Conservation (phyloP, 192 early-diverging fungal species). For the Gryganskiella cystojenkinii region DNA sequence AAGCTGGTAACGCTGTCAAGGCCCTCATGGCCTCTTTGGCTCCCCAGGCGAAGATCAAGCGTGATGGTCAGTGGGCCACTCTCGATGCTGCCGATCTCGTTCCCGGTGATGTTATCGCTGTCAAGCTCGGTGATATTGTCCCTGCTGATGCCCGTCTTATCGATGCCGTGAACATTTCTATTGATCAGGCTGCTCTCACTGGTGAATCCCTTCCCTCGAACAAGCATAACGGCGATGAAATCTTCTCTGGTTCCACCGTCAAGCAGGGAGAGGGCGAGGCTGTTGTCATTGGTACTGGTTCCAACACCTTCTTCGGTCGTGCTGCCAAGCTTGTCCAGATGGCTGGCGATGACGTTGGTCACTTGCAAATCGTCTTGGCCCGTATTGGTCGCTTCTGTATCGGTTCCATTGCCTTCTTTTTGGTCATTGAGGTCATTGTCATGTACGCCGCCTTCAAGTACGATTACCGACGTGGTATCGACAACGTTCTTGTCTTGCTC, state of each 20-base stretch:
- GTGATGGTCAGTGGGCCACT: slow-evolving; percentile 82
- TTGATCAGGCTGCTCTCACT: slow-evolving; percentile 78
- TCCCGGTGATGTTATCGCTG: slow-evolving; percentile 89
- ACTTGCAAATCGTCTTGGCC: slow-evolving; percentile 78
- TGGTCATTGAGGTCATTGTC: slow-evolving; percentile 75
- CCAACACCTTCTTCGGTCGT: slow-evolving; percentile 88
- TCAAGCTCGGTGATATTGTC: slow-evolving; percentile 90
- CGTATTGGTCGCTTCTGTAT: slow-evolving; percentile 86
- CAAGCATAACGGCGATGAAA: slow-evolving; percentile 77
- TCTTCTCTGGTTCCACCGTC: slow-evolving; percentile 82
- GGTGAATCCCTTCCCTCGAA: slow-evolving; percentile 79
- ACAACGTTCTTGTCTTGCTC: slow-evolving; percentile 82
- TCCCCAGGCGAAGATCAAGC: slow-evolving; percentile 88
- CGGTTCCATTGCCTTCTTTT: slow-evolving; percentile 76
- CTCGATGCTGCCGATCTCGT: slow-evolving; percentile 83
- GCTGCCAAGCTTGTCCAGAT: slow-evolving; percentile 81
- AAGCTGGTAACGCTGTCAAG: slow-evolving; percentile 92
- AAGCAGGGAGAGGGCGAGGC: slow-evolving; percentile 86
- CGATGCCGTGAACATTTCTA: slow-evolving; percentile 65
- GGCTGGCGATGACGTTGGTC: slow-evolving; percentile 78
- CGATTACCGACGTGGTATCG: slow-evolving; percentile 79
- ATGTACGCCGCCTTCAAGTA: slow-evolving; percentile 77
- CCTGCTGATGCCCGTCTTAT: slow-evolving; percentile 90
- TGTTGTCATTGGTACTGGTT: slow-evolving; percentile 81
- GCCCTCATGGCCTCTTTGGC: slow-evolving; percentile 94